Evolutionary conservation across 2,329 filamentous ascomycete genomes (phyloP).

Genomic region (Westerdykella sp.): DNA sequence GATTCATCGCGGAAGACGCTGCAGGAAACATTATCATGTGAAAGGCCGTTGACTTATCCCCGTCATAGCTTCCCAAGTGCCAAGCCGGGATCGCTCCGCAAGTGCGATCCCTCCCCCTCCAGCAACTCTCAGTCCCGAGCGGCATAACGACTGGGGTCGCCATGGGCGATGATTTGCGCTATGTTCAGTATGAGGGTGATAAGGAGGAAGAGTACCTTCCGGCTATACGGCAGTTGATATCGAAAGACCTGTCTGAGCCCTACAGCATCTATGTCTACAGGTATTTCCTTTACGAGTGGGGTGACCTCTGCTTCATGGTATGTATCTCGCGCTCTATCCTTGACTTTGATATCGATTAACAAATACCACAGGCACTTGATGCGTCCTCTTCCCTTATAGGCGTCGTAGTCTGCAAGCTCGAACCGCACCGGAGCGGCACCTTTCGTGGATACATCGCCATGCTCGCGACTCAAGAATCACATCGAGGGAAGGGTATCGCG

Average conservation of each 20-base stretch:
- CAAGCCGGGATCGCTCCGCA: background rate
- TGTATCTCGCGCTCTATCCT: background rate
- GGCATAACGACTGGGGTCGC: background rate
- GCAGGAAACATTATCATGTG: background rate
- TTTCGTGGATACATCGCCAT: slow-evolving; percentile 95
- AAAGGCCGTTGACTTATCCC: background rate
- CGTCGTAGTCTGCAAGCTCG: slow-evolving; percentile 91
- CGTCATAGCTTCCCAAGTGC: background rate
- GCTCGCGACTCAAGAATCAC: slow-evolving; percentile 79
- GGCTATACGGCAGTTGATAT: slow-evolving; percentile 85
- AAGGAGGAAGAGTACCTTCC: slow-evolving; percentile 66
- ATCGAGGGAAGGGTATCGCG: slow-evolving; percentile 77
- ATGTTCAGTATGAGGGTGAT: slow-evolving; percentile 53
- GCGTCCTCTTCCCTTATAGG: slow-evolving; percentile 61
- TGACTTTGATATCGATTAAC: background rate
- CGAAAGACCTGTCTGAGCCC: slow-evolving; percentile 91
- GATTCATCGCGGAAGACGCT: too few species aligned
- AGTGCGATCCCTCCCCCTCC: background rate
- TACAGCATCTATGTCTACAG: slow-evolving; percentile 99
- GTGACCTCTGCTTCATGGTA: slow-evolving; percentile 94
- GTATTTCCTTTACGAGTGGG: slow-evolving; percentile 98
- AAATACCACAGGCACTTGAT: slow-evolving; percentile 25
- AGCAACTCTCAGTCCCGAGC: background rate
- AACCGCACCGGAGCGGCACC: slow-evolving; percentile 79
- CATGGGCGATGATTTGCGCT: slow-evolving; percentile 43